Base-by-base conservation (phyloP, 225 moss, liverwort and hornwort genomes). In the Rhytidiadelphus loreus region DNA sequence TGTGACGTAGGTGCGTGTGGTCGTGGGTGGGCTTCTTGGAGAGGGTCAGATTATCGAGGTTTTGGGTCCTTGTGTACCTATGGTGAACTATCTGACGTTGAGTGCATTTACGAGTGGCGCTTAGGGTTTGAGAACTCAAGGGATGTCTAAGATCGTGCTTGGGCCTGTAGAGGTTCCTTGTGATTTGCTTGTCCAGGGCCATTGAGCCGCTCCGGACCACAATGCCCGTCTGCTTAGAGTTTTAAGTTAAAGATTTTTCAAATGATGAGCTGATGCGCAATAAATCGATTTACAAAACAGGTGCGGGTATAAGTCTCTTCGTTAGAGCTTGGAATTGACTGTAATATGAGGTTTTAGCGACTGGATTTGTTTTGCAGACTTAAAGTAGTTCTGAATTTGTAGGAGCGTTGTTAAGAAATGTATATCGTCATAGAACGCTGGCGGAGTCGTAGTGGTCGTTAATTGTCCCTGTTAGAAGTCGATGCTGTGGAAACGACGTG, bases 81-180 rank as follows among this genome's bases (percentile, higher is more conserved):
- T 81, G 53, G 63, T 85, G 82, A 74, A 56, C 21, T 17, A 6
- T n/a, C 53, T 60, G 64, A 43, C 9, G 35, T 25, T 81, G 9
- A 28, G 19, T 20, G 41, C 52, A 5, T 13, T 17, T 7, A 29
- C 16, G 82, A 24, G 61, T 61, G 57, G 25, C 29, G 87, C 87
- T 84, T 92, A 90, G 92, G 92, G 90, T 87, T 92, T 73, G 78
- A 83, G 86, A 55, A 56, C 30, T 78, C 3, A 44, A 55, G 39
- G 53, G 58, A 30, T 39, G 70, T 52, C 29, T 29, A 37, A 63
- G 90, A 87, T 87, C 83, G 87, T 77, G 37, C 12, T 52, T 21
- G 7, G 43, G 22, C 41, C 18, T 43, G 33, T 48, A 12, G 70
- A 48, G 48, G 77, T 60, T 30, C 12, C 19, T 41, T 43, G 24